phyloP scores from a whole-genome alignment of 164 flowering plant genomes.

The Tetracentron sinense region DNA sequence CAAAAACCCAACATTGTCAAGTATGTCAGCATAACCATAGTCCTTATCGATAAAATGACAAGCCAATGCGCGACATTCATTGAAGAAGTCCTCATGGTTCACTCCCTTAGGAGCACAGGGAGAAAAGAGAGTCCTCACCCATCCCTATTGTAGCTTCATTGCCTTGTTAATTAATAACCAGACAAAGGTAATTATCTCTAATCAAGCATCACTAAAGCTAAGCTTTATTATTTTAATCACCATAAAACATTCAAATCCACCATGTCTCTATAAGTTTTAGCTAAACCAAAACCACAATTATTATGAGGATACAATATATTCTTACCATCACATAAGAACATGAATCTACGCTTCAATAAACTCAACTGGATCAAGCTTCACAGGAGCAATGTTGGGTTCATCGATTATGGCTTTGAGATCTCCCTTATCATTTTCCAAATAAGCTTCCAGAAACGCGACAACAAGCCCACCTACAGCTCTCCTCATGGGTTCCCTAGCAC shows the following conservation, averaged over 20 bases:
- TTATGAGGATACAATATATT: no score
- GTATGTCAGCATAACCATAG: slow-evolving; percentile 82
- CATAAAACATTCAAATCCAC: no score
- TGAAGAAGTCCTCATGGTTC: slow-evolving; percentile 67
- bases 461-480: slow-evolving; percentile 42
- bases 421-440: slow-evolving; percentile 11
- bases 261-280: no score
- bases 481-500: slow-evolving; percentile 35
- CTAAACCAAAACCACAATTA: neutral
- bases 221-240: no score
- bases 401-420: slow-evolving; percentile 23
- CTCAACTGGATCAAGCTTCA: slow-evolving; percentile 23
- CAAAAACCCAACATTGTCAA: no score
- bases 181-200: no score
- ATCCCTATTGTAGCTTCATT: no score
- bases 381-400: slow-evolving; percentile 27
- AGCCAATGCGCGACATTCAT: slow-evolving; percentile 54
- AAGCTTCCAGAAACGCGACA: slow-evolving; percentile 39
- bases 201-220: no score
- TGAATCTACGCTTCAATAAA: neutral
- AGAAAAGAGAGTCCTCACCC: slow-evolving; percentile 54
- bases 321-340: neutral
- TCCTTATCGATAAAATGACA: slow-evolving; percentile 67
- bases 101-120: slow-evolving; percentile 88
- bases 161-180: no score